phyloP scores from a whole-genome alignment of 768 basidiomycete species.

The Filobasidium floriforme region DNA sequence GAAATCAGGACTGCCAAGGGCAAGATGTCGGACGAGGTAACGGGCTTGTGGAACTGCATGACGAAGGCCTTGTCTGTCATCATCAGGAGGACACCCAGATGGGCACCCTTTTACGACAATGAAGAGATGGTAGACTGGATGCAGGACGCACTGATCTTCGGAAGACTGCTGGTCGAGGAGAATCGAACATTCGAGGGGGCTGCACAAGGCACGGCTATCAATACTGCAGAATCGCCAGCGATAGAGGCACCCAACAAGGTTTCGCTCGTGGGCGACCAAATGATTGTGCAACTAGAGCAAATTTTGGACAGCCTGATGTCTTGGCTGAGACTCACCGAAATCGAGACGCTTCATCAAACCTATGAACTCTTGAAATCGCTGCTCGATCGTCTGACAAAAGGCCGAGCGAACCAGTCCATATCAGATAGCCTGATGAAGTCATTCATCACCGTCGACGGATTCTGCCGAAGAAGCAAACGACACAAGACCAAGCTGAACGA shows the following conservation, averaged over 20 bases:
- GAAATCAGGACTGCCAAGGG: slow-evolving; percentile 27
- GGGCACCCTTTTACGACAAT: slow-evolving; percentile 72
- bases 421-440: slow-evolving; percentile 18
- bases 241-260: slow-evolving; percentile 49
- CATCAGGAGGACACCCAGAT: slow-evolving; percentile 71
- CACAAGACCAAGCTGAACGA: slow-evolving; percentile 39
- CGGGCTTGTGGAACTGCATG: slow-evolving; percentile 74
- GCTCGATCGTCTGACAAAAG: slow-evolving; percentile 65
- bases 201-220: slow-evolving; percentile 46
- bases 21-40: slow-evolving; percentile 53
- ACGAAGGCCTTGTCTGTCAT: slow-evolving; percentile 70
- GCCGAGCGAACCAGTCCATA: slow-evolving; percentile 45
- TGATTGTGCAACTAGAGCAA: slow-evolving; percentile 69
- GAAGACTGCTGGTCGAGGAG: slow-evolving; percentile 72
- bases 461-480: slow-evolving; percentile 35
- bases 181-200: slow-evolving; percentile 71
- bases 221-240: slow-evolving; percentile 29
- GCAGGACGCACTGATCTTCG: slow-evolving; percentile 94
- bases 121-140: slow-evolving; percentile 92
- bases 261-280: slow-evolving; percentile 59
- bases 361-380: slow-evolving; percentile 73
- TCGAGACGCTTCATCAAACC: slow-evolving; percentile 78
- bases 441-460: slow-evolving; percentile 47
- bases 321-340: slow-evolving; percentile 71
- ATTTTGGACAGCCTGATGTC: slow-evolving; percentile 70